phyloP scores from a whole-genome alignment of 768 basidiomycete genomes.

The Tubosaeta brunneosetosa region DNA sequence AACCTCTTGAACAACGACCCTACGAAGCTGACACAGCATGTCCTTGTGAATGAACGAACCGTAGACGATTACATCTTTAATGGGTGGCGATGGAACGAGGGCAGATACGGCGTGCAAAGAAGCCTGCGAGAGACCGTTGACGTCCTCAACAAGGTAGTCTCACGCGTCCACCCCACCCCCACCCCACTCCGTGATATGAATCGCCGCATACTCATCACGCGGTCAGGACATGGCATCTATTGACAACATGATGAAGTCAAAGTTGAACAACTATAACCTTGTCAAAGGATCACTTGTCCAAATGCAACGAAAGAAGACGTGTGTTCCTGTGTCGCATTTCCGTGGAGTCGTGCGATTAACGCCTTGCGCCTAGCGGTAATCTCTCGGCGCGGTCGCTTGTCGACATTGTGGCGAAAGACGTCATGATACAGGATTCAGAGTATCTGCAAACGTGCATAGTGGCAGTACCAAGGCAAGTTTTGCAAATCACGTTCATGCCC shows the following conservation, averaged over 20 bases:
- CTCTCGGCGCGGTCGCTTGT: slow-evolving; percentile 85
- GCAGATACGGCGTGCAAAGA: slow-evolving; percentile 81
- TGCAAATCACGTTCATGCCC: slow-evolving; percentile 1
- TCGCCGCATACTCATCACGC: slow-evolving; percentile 22
- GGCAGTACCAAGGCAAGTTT: slow-evolving; percentile 84
- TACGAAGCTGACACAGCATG: slow-evolving; percentile 65
- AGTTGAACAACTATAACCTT: slow-evolving; percentile 86
- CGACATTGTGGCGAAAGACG: slow-evolving; percentile 76
- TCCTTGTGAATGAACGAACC: slow-evolving; percentile 72
- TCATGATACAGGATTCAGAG: slow-evolving; percentile 86
- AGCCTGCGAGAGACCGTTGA: slow-evolving; percentile 84
- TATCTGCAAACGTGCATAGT: slow-evolving; percentile 91
- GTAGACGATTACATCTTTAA: slow-evolving; percentile 77
- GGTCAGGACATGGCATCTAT: slow-evolving; percentile 84
- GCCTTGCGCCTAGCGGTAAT: slow-evolving; percentile 63
- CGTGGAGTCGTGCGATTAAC: slow-evolving; percentile 5
- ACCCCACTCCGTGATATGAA: slow-evolving; percentile 15
- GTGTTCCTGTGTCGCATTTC: slow-evolving; percentile 21
- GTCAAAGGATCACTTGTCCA: slow-evolving; percentile 89
- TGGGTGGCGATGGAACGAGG: slow-evolving; percentile 91
- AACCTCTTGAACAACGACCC: slow-evolving; percentile 88
- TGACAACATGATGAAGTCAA: slow-evolving; percentile 90
- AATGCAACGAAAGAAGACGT: slow-evolving; percentile 95
- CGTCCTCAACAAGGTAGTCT: slow-evolving; percentile 69
- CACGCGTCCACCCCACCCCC: slow-evolving; percentile 10